phyloP scores from a whole-genome alignment of 2,329 filamentous ascomycete species.

The Neonectria hederae region DNA sequence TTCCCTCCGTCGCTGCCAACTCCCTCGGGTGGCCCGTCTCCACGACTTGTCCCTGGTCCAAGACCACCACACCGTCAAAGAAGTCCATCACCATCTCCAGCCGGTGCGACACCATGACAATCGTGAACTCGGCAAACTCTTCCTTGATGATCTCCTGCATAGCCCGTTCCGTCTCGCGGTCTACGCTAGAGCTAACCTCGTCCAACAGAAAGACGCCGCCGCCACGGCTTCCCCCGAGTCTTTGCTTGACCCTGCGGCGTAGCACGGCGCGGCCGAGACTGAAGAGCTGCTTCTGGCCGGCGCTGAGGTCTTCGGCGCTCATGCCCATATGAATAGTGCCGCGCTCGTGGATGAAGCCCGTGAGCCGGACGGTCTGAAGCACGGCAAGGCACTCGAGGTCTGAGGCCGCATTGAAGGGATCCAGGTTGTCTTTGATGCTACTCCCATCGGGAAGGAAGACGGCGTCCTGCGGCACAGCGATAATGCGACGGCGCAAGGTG shows the following conservation, averaged over 20 bases:
- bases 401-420: slow-evolving; percentile 46
- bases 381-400: slow-evolving; percentile 42
- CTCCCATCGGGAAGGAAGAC: slow-evolving; percentile 55
- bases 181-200: slow-evolving; percentile 46
- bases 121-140: slow-evolving; percentile 53
- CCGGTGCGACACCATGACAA: slow-evolving; percentile 46
- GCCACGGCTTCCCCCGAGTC: neutral
- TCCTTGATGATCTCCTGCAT: slow-evolving; percentile 44
- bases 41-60: slow-evolving; percentile 58
- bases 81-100: slow-evolving; percentile 41
- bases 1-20: slow-evolving; percentile 33
- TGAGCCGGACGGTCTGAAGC: slow-evolving; percentile 46
- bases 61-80: slow-evolving; percentile 57
- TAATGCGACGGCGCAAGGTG: slow-evolving; percentile 55
- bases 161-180: slow-evolving; percentile 43
- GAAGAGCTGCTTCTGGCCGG: slow-evolving; percentile 71
- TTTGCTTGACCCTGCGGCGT: slow-evolving; percentile 37
- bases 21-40: slow-evolving; percentile 47
- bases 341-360: slow-evolving; percentile 37
- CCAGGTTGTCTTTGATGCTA: slow-evolving; percentile 47
- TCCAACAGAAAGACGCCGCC: slow-evolving; percentile 45
- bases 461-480: slow-evolving; percentile 61
- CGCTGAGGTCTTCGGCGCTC: slow-evolving; percentile 55
- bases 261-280: slow-evolving; percentile 67
- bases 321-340: slow-evolving; percentile 46